Evolutionary conservation across 1,139 yeast genomes (phyloP).

Genomic region (Hyphopichia khmerensis): DNA sequence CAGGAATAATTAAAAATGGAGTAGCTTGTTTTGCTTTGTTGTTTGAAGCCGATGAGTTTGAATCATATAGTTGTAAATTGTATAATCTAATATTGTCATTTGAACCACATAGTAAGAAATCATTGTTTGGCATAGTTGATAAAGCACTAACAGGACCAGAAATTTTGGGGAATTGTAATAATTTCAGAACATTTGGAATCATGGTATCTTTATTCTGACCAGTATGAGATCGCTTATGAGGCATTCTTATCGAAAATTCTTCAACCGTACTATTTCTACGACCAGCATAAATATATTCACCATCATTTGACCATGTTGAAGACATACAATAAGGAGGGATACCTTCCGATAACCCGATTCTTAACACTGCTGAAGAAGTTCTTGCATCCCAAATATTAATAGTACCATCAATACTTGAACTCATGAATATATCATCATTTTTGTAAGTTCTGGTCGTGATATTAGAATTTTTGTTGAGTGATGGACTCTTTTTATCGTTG

Average conservation of each 20-base stretch:
- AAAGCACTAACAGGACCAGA: slow-evolving; percentile 91
- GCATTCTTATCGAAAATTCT: slow-evolving; percentile 73
- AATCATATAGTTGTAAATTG: slow-evolving; percentile 59
- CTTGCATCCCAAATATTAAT: slow-evolving; percentile 84
- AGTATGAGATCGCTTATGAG: slow-evolving; percentile 28
- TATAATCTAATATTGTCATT: slow-evolving; percentile 86
- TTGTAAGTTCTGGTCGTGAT: slow-evolving; percentile 21
- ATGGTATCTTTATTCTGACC: slow-evolving; percentile 19
- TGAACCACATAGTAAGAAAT: slow-evolving; percentile 83
- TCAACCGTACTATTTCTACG: slow-evolving; percentile 88
- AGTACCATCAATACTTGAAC: slow-evolving; percentile 84
- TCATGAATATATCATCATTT: slow-evolving; percentile 65
- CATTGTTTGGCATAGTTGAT: slow-evolving; percentile 75
- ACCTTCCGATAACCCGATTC: slow-evolving; percentile 57
- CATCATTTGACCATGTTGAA: slow-evolving; percentile 88
- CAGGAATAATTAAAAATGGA: slow-evolving; percentile 63
- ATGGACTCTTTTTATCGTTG: slow-evolving; percentile 12
- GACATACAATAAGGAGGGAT: slow-evolving; percentile 96
- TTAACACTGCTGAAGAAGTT: slow-evolving; percentile 41
- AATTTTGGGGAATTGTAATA: slow-evolving; percentile 75
- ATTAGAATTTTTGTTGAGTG: neutral
- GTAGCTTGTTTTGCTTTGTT: slow-evolving; percentile 43
- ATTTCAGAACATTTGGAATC: slow-evolving; percentile 53
- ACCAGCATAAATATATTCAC: slow-evolving; percentile 78
- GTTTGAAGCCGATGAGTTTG: slow-evolving; percentile 12